These are phyloP conservation scores for Backusella australiensis DNA, from an alignment of 192 early-diverging fungal species.

Conservation along the genomic window DNA sequence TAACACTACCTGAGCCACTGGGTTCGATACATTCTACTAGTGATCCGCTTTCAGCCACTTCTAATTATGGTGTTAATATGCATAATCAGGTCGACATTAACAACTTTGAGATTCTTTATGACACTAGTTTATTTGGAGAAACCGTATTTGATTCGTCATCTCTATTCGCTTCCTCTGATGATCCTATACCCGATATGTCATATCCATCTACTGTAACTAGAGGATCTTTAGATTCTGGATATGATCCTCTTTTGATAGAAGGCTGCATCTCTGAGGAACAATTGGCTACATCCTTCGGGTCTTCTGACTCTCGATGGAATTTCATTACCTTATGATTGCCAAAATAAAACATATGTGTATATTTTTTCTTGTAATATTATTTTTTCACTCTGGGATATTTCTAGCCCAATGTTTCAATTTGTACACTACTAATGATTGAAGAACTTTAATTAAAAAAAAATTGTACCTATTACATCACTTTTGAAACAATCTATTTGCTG, in stretches of 20 bases:
- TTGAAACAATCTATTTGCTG: too few species aligned
- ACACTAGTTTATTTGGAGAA: constrained; percentile 24
- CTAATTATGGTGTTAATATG: background rate
- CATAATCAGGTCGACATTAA: constrained; percentile 13
- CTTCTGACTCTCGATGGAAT: background rate
- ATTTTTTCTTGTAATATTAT: background rate
- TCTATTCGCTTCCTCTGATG: background rate
- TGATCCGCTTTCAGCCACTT: background rate
- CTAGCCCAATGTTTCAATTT: too few species aligned
- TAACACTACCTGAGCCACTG: background rate
- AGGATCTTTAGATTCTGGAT: background rate
- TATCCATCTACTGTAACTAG: background rate
- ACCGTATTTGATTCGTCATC: constrained; percentile 21
- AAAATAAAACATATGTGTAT: background rate
- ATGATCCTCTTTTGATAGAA: background rate
- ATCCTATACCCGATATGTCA: background rate
- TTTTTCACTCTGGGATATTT: background rate
- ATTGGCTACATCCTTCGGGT: background rate
- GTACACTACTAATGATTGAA: too few species aligned
- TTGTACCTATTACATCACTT: too few species aligned
- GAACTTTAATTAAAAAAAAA: too few species aligned
- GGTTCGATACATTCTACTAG: background rate
- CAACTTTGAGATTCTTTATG: constrained; percentile 18
- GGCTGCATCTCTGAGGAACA: background rate
- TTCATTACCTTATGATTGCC: background rate